These are phyloP conservation scores for Sordariomycetes sp. DNA, from an alignment of 2,329 filamentous ascomycete genomes.

Conservation along the genomic window DNA sequence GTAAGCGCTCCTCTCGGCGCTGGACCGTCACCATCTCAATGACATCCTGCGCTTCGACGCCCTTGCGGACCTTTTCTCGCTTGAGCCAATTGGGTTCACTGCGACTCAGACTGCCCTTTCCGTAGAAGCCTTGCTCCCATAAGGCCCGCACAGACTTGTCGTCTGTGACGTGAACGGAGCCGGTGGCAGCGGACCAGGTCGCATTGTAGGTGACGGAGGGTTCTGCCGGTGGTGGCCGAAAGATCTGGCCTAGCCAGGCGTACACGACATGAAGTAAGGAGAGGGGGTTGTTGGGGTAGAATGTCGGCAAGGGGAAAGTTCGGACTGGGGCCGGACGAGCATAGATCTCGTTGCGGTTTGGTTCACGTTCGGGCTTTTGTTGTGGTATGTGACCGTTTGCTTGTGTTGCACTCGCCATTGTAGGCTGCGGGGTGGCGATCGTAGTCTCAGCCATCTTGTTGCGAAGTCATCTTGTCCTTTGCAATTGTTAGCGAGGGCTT, in stretches of 20 bases:
- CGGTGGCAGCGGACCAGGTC: constrained; percentile 72
- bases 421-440: neutral
- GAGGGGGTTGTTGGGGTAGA: constrained; percentile 87
- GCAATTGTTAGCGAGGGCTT: constrained; percentile 3
- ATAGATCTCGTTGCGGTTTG: constrained; percentile 63
- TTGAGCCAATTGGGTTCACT: constrained; percentile 93
- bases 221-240: constrained; percentile 59
- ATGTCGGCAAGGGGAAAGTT: constrained; percentile 73
- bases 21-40: constrained; percentile 74
- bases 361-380: constrained; percentile 14
- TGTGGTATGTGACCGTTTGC: neutral
- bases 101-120: constrained; percentile 84
- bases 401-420: neutral
- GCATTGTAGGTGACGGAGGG: constrained; percentile 58
- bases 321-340: constrained; percentile 70
- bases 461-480: constrained; percentile 37
- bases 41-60: constrained; percentile 55
- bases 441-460: constrained; percentile 31
- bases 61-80: constrained; percentile 65
- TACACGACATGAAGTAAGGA: constrained; percentile 76
- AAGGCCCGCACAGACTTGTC: constrained; percentile 65
- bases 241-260: constrained; percentile 64
- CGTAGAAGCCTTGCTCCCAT: constrained; percentile 97
- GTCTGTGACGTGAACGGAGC: constrained; percentile 78
- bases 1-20: constrained; percentile 69